Conservation (phyloP, 2,329 filamentous ascomycete species). For the Fusarium xyrophilum region DNA sequence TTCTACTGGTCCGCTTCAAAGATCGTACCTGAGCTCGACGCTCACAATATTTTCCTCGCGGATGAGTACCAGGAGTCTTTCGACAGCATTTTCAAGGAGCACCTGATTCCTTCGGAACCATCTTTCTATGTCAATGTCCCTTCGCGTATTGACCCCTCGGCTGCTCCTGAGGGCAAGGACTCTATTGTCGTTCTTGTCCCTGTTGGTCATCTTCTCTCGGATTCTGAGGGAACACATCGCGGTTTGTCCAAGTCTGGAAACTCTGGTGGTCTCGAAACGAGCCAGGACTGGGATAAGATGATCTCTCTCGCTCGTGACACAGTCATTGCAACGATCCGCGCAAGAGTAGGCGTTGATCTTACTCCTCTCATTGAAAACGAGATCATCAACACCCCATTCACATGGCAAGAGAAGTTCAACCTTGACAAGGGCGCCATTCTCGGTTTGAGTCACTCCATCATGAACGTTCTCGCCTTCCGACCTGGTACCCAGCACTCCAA, state of each 20-base stretch:
- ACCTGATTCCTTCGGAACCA: constrained; percentile 70
- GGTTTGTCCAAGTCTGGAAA: constrained; percentile 17
- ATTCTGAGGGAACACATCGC: constrained; percentile 22
- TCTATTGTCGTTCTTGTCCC: constrained; percentile 74
- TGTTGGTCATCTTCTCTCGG: constrained; percentile 65
- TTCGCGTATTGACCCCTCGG: constrained; percentile 70
- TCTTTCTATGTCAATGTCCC: constrained; percentile 82
- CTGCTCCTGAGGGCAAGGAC: constrained; percentile 71
- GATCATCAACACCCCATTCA: constrained; percentile 68
- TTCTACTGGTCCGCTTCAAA: constrained; percentile 76
- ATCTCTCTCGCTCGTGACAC: constrained; percentile 64
- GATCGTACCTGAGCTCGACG: constrained; percentile 66
- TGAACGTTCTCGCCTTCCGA: constrained; percentile 73
- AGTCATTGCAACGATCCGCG: constrained; percentile 66
- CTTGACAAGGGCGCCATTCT: constrained; percentile 78
- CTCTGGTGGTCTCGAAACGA: not conserved
- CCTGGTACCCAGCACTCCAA: constrained; percentile 62
- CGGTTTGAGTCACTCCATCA: constrained; percentile 74
- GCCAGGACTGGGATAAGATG: constrained; percentile 61
- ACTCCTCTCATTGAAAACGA: constrained; percentile 63
- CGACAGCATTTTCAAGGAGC: constrained; percentile 75
- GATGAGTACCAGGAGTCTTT: constrained; percentile 76
- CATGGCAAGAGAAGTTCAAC: constrained; percentile 74
- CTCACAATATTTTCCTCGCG: constrained; percentile 81
- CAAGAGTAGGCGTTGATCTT: constrained; percentile 65